Conservation (phyloP, 2,329 filamentous ascomycete species). For the Cercospora brassicicola region DNA sequence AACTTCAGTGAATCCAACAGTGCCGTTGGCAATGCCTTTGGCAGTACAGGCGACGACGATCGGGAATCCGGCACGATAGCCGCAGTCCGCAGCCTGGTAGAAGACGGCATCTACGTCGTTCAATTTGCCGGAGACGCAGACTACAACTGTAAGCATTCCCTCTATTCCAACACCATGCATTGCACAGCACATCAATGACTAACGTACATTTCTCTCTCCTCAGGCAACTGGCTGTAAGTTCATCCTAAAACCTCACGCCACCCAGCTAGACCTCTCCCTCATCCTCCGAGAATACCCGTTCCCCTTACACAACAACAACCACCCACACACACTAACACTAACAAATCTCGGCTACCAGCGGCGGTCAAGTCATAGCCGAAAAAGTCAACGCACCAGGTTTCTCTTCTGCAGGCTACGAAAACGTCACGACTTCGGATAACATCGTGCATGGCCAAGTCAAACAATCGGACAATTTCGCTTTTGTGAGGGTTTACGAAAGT, state of each 20-base stretch:
- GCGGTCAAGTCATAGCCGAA: conserved; percentile 45
- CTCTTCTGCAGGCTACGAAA: conserved; percentile 49
- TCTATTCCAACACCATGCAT: neutral
- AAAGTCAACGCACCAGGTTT: conserved; percentile 47
- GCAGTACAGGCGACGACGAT: conserved; percentile 52
- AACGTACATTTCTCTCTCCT: neutral
- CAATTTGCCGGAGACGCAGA: conserved; percentile 52
- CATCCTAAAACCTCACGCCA: neutral
- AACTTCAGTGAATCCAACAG: conserved; percentile 56
- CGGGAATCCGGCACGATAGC: conserved; percentile 47
- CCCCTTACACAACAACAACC: neutral
- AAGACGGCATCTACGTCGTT: conserved; percentile 45
- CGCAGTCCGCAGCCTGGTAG: conserved; percentile 43
- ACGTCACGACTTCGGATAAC: conserved; percentile 43
- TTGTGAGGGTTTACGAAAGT: conserved; percentile 53
- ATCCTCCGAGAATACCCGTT: conserved; percentile 1
- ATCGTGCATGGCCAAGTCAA: conserved; percentile 56
- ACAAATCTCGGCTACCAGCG: conserved; percentile 37
- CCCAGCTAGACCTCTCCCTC: neutral
- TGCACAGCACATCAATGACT: neutral
- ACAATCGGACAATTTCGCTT: conserved; percentile 54
- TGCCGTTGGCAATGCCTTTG: conserved; percentile 49
- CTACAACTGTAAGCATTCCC: conserved; percentile 41
- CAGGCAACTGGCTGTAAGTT: conserved; percentile 43
- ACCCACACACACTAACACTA: neutral